A percentile compares a stretch with the other conserved stretches of the same genome.
Evolutionary conservation across 164 flowering plant species (phyloP).

Genomic region (Berberis vulgaris): DNA sequence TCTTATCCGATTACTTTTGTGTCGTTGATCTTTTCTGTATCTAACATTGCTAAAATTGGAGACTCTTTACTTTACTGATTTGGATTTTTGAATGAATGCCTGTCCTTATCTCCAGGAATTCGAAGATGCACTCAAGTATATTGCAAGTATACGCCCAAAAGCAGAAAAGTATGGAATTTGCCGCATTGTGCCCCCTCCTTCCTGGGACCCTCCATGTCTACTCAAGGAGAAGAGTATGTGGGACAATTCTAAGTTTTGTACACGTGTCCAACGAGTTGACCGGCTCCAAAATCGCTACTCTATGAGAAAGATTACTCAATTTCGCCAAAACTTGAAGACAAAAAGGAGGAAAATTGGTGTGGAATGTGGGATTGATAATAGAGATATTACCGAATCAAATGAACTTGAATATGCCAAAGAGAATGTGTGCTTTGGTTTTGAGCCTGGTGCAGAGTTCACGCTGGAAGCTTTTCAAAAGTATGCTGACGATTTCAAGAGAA

Average conservation of each 20-base stretch:
- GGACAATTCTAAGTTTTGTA: conserved; percentile 59
- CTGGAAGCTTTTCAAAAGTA: conserved; percentile 65
- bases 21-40: background rate
- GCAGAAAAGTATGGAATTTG: conserved; percentile 90
- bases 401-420: conserved; percentile 23
- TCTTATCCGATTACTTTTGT: background rate
- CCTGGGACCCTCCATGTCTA: conserved; percentile 87
- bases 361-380: conserved; percentile 22
- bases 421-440: conserved; percentile 66
- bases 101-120: conserved; percentile 57
- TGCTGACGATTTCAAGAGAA: conserved; percentile 72
- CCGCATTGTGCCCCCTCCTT: conserved; percentile 86
- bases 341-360: conserved; percentile 45
- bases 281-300: conserved; percentile 71
- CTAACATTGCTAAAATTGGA: background rate
- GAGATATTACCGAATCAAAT: conserved; percentile 14
- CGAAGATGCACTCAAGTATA: conserved; percentile 66
- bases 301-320: conserved; percentile 27
- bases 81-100: conserved; percentile 5
- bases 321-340: conserved; percentile 23
- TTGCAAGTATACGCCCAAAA: conserved; percentile 56
- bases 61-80: conserved; percentile 1
- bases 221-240: conserved; percentile 52
- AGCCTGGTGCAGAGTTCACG: conserved; percentile 84
- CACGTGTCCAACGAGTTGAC: conserved; percentile 71